Percentiles rank a stretch among this genome's conserved stretches.
Evolutionary conservation across 2,329 filamentous ascomycete species (phyloP).

Genomic region (Dendrostoma leiphaemia): DNA sequence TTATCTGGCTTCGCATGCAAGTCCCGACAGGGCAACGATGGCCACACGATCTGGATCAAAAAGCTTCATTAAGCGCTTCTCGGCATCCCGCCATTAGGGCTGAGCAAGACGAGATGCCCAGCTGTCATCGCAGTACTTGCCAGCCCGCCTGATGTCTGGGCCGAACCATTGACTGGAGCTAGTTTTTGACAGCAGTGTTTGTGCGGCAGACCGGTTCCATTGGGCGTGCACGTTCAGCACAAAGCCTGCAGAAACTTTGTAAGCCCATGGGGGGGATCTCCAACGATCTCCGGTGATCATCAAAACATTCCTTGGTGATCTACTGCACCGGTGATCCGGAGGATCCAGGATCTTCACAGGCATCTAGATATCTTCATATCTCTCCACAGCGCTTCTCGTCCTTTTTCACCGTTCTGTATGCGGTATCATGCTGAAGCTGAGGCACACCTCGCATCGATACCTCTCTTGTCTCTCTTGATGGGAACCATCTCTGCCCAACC

Average conservation of each 20-base stretch:
- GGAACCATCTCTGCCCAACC: too few species aligned
- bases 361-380: background rate
- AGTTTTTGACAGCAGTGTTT: background rate
- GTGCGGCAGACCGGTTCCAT: background rate
- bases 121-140: background rate
- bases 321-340: background rate
- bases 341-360: background rate
- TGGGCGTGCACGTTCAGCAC: background rate
- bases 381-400: background rate
- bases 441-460: too few species aligned
- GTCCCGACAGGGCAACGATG: too few species aligned
- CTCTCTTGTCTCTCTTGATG: too few species aligned
- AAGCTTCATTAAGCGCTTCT: background rate
- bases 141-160: background rate
- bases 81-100: background rate
- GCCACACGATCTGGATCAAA: too few species aligned
- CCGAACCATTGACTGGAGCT: background rate
- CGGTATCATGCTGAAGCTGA: too few species aligned
- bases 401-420: background rate
- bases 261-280: conserved; percentile 2
- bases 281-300: conserved; percentile 1
- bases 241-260: background rate
- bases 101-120: background rate
- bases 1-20: too few species aligned
- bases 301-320: conserved; percentile 4